Base-by-base conservation (phyloP, 2,329 filamentous ascomycete species). In the Cyphellophora europaea region DNA sequence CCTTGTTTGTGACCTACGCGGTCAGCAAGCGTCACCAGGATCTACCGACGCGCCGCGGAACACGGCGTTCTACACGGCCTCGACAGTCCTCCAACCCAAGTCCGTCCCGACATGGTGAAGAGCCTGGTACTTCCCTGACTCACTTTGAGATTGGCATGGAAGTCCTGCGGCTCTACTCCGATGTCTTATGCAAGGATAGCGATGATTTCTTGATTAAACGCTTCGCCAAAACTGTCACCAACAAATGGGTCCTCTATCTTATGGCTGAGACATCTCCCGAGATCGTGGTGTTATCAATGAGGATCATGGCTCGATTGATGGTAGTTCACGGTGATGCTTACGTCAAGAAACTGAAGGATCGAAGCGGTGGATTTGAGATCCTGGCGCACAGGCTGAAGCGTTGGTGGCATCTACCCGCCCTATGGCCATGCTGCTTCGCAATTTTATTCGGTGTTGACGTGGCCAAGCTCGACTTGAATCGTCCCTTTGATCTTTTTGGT, bases 211-310 rank as follows among this genome's bases (percentile, higher is more conserved):
- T 81, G 42, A 82, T 94, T 37, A 77, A 79, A 52, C 91, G 87
- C 49, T 96, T 98, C 65, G 85, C 87, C 4, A 83, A 82, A 52
- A 93, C 89, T 2, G 89, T 98, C 6, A 95, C 89, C 14, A 94
- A 93, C 49, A 94, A 94, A 80, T 95, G 88, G 88, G 72, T 94
- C 11, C 65, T 98, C 11, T 93, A 95, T 57, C 72, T 98, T 11
- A 70, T 96, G 33, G 85, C 85, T 5, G 88, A 95, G 54, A 77
- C 84, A 42, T 83, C 96, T 40, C 71, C 83, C 5, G 81, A 87
- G 46, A 79, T 93, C 14, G 81, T 95, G 8, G 69, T 87, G 11
- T 72, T 87, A 33, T 85, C 84, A 11, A 74, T 78, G 47, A 88
- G 82, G 51, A 89, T 98, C 34, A 65, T 98, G 15, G 80, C 86